phyloP scores from a whole-genome alignment of 192 early-diverging fungal species.

The Phycomyces nitens region DNA sequence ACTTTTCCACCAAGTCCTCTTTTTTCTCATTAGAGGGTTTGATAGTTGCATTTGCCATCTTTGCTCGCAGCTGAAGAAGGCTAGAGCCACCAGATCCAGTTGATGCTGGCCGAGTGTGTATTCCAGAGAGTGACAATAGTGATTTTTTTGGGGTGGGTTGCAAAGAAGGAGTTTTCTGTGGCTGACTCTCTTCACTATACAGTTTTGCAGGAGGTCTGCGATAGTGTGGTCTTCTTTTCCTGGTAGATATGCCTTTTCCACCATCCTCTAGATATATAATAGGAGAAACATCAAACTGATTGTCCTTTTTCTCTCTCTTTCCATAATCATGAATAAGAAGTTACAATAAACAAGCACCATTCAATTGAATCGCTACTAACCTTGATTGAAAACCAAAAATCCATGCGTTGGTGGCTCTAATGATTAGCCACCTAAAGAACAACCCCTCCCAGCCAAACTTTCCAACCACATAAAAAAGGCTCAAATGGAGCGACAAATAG shows the following conservation, averaged over 20 bases:
- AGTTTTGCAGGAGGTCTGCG: slow-evolving; percentile 11
- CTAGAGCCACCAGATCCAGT: neutral
- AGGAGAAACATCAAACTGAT: neutral
- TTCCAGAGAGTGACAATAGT: neutral
- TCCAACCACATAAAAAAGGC: neutral
- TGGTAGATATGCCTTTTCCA: neutral
- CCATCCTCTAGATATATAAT: neutral
- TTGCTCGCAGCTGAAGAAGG: neutral
- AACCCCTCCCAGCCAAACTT: neutral
- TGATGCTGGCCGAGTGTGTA: neutral
- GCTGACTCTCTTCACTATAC: neutral
- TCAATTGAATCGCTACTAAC: too few species aligned
- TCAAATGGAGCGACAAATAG: slow-evolving; percentile 3
- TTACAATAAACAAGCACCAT: neutral
- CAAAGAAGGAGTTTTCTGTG: neutral
- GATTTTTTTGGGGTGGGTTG: neutral
- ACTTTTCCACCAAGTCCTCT: slow-evolving; percentile 6
- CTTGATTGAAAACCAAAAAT: too few species aligned
- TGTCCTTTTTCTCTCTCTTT: neutral
- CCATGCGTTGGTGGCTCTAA: too few species aligned
- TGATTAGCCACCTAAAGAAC: neutral
- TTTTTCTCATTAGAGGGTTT: slow-evolving; percentile 6
- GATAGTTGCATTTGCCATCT: slow-evolving; percentile 11
- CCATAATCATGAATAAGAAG: neutral
- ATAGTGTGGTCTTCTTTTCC: slow-evolving; percentile 7